A percentile compares a stretch with the other conserved stretches of the same genome.
Evolutionary conservation across 169 alveolate genomes (phyloP).

Genomic region (Plasmodium falciparum): DNA sequence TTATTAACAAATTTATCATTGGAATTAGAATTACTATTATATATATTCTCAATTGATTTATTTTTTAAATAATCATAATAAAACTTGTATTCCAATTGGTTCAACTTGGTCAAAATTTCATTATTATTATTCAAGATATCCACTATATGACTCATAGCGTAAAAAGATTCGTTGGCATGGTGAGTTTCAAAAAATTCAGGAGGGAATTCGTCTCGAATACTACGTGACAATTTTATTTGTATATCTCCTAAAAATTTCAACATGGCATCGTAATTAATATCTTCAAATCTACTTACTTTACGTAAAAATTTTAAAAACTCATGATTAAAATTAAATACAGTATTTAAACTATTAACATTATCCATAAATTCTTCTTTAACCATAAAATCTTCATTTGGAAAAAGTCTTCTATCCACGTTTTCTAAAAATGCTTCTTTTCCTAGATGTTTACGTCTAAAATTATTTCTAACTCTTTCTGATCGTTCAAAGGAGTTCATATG

Average conservation of each 20-base stretch:
- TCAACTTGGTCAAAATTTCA: constrained; percentile 63
- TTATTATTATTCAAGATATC: constrained; percentile 68
- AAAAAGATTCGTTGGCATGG: constrained; percentile 32
- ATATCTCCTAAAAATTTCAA: constrained; percentile 41
- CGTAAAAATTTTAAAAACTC: constrained; percentile 48
- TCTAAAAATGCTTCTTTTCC: background rate
- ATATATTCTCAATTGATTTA: background rate
- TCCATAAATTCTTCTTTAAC: constrained; percentile 67
- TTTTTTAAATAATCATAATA: constrained; percentile 55
- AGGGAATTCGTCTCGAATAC: constrained; percentile 25
- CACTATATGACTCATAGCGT: constrained; percentile 52
- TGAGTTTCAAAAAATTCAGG: constrained; percentile 23
- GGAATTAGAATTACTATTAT: background rate
- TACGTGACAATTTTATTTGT: constrained; percentile 30
- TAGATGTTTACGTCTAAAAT: too few species aligned
- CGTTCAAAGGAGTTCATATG: too few species aligned
- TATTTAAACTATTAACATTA: constrained; percentile 50
- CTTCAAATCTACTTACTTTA: constrained; percentile 53
- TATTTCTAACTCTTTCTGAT: too few species aligned
- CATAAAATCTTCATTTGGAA: constrained; percentile 55
- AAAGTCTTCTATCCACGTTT: constrained; percentile 5
- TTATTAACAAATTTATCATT: too few species aligned
- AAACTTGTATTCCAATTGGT: constrained; percentile 67
- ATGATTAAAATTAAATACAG: constrained; percentile 68
- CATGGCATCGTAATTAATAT: constrained; percentile 66